phyloP scores from a whole-genome alignment of 441 rosid genomes.

The Pelargonium fulgidum region DNA sequence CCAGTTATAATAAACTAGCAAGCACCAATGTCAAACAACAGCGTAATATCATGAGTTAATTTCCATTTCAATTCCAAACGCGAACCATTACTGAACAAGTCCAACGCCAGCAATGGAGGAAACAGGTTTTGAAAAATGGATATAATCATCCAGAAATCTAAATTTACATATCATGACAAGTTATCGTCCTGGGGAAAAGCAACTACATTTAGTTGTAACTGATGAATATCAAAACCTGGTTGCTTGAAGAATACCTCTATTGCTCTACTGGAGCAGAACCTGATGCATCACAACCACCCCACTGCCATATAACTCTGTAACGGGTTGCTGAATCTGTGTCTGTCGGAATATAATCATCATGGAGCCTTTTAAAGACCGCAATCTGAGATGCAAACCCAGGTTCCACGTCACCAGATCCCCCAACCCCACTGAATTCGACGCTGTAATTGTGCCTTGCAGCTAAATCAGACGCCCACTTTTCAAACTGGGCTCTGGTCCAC shows the following conservation, averaged over 20 bases:
- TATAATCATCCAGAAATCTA: background rate
- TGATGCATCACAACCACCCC: slow-evolving; percentile 30
- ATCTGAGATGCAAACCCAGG: slow-evolving; percentile 96
- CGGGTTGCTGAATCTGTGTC: slow-evolving; percentile 19
- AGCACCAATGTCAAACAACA: no score
- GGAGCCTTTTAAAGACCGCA: slow-evolving; percentile 50
- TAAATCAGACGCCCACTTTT: slow-evolving; percentile 60
- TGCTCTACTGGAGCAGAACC: background rate
- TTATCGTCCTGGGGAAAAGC: background rate
- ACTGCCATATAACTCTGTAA: slow-evolving; percentile 65
- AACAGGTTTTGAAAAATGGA: background rate
- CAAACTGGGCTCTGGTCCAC: slow-evolving; percentile 90
- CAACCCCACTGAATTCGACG: slow-evolving; percentile 83
- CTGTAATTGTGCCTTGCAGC: slow-evolving; percentile 53
- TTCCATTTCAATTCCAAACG: background rate
- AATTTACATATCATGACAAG: background rate
- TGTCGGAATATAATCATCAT: slow-evolving; percentile 22
- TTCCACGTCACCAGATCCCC: slow-evolving; percentile 59
- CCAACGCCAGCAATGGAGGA: background rate
- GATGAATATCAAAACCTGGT: background rate
- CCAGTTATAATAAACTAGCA: no score
- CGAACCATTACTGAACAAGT: background rate
- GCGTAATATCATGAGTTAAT: background rate
- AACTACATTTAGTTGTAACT: background rate
- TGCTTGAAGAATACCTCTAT: background rate